Evolutionary conservation across 495 filamentous ascomycete genomes (phyloP).

Genomic region (Daldinia vernicosa): DNA sequence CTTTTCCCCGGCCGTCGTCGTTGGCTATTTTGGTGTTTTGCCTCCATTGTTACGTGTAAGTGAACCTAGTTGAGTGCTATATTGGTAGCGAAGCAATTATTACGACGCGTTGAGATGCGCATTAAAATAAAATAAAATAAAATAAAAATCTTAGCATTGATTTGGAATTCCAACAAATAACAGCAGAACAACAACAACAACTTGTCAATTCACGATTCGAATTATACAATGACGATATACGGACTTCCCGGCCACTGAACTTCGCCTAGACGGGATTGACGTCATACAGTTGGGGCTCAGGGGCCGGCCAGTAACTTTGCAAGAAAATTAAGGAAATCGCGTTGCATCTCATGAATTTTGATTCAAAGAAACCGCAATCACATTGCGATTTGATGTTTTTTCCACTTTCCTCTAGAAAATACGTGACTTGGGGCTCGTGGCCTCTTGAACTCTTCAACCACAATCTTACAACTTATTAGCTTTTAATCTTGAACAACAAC

Average conservation of each 20-base stretch:
- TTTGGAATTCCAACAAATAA: neutral
- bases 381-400: constrained; percentile 4
- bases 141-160: neutral
- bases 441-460: neutral
- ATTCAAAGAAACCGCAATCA: constrained; percentile 1
- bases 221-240: constrained; percentile 29
- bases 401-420: neutral
- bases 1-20: constrained; percentile 27
- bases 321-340: constrained; percentile 12
- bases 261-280: constrained; percentile 20
- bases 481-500: neutral
- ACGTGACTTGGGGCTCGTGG: neutral
- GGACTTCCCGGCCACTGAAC: constrained; percentile 12
- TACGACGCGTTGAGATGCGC: neutral
- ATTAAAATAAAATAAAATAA: neutral
- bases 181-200: neutral
- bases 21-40: constrained; percentile 20
- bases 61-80: constrained; percentile 1
- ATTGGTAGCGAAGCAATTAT: neutral
- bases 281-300: constrained; percentile 18
- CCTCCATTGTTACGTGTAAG: constrained; percentile 20
- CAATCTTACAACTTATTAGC: neutral
- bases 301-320: neutral
- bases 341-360: constrained; percentile 18
- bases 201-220: neutral